Evolutionary conservation across 441 rosid genomes (phyloP).

Genomic region (Populus hybrid): DNA sequence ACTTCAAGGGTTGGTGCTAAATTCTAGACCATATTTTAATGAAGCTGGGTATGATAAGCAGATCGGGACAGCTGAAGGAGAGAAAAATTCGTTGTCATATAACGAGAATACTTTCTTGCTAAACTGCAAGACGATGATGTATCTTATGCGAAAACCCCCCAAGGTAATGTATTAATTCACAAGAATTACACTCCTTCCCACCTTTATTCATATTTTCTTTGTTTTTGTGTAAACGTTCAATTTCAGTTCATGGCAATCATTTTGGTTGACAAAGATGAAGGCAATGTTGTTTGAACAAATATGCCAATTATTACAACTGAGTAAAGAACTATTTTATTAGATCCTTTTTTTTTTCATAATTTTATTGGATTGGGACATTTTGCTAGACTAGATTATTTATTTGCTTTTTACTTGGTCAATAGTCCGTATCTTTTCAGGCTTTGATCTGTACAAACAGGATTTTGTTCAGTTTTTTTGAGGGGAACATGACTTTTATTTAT

Average conservation of each 20-base stretch:
- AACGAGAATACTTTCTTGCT: slow-evolving; percentile 90
- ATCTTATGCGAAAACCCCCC: slow-evolving; percentile 84
- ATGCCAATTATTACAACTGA: background rate
- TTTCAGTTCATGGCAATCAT: background rate
- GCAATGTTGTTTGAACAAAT: background rate
- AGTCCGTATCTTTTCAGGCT: background rate
- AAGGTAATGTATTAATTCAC: slow-evolving; percentile 45
- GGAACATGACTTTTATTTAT: background rate
- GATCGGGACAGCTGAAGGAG: slow-evolving; percentile 94
- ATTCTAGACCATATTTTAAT: slow-evolving; percentile 92
- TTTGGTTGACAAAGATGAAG: background rate
- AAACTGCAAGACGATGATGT: slow-evolving; percentile 93
- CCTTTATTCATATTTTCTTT: background rate
- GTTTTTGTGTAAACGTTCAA: background rate
- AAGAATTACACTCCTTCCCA: background rate
- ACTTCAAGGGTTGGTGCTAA: slow-evolving; percentile 93
- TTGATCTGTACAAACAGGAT: background rate
- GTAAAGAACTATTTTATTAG: background rate
- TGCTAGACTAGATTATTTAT: background rate
- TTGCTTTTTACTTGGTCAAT: background rate
- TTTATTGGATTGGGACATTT: background rate
- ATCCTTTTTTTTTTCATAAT: background rate
- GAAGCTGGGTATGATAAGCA: slow-evolving; percentile 99
- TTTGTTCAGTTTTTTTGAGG: background rate
- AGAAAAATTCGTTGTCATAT: slow-evolving; percentile 86